phyloP scores from a whole-genome alignment of 2,329 filamentous ascomycete genomes.

The Macrophomina pseudophaseolina region DNA sequence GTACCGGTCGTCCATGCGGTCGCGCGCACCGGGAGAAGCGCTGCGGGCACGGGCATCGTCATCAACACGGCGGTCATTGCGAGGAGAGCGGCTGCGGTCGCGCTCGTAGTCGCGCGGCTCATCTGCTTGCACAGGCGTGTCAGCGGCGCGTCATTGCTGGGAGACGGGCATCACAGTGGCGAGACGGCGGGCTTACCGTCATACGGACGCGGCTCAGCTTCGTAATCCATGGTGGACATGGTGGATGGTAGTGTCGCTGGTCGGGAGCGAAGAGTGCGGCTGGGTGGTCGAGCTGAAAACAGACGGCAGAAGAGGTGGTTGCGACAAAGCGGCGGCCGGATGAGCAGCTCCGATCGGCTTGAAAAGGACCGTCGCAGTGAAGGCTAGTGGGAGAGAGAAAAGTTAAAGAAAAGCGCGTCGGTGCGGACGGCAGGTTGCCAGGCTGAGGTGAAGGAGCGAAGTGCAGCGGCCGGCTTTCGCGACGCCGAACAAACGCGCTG shows the following conservation, averaged over 20 bases:
- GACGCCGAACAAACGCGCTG: constrained; percentile 23
- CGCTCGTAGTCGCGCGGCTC: constrained; percentile 68
- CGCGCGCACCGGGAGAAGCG: constrained; percentile 66
- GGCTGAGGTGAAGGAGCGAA: constrained; percentile 24
- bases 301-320: constrained; percentile 22
- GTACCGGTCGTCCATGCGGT: constrained; percentile 41
- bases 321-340: constrained; percentile 25
- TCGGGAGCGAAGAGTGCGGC: constrained; percentile 11
- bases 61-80: constrained; percentile 53
- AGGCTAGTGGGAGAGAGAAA: constrained; percentile 7
- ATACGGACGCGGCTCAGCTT: constrained; percentile 68
- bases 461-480: constrained; percentile 17
- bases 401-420: constrained; percentile 15
- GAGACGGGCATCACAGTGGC: constrained; percentile 18
- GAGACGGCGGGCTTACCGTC: constrained; percentile 60
- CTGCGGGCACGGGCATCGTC: constrained; percentile 67
- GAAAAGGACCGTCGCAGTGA: constrained; percentile 18
- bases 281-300: constrained; percentile 26
- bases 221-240: constrained; percentile 66
- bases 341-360: constrained; percentile 23
- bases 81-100: constrained; percentile 70
- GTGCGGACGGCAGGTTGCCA: constrained; percentile 22
- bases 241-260: constrained; percentile 1
- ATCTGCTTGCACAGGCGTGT: constrained; percentile 42
- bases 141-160: constrained; percentile 24